Percentiles rank a stretch among this genome's conserved stretches.
These are phyloP conservation scores for Paragyromitra xinjiangensis DNA, from an alignment of 495 filamentous ascomycete genomes.

Conservation along the genomic window DNA sequence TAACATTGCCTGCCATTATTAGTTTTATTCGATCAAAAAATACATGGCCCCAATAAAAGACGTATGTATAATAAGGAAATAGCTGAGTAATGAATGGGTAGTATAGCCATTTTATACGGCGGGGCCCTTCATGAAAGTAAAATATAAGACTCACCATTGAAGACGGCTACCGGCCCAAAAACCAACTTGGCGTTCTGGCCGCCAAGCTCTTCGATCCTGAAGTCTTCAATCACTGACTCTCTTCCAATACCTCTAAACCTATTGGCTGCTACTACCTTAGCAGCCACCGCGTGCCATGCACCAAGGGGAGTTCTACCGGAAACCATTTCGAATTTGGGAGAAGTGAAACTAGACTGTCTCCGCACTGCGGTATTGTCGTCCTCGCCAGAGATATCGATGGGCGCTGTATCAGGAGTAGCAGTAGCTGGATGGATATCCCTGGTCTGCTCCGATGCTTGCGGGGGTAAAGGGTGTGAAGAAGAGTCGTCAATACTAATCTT, in stretches of 20 bases:
- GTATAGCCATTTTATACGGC: not conserved
- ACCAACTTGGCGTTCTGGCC: slow-evolving; percentile 50
- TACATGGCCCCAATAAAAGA: not conserved
- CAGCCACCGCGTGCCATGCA: slow-evolving; percentile 54
- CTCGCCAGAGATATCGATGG: not conserved
- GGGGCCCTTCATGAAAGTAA: not conserved
- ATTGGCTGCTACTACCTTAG: slow-evolving; percentile 56
- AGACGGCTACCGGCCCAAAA: slow-evolving; percentile 55
- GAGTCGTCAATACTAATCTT: not conserved
- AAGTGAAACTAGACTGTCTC: slow-evolving; percentile 45
- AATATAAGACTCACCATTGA: slow-evolving; percentile 51
- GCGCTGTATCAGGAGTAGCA: slow-evolving; percentile 17
- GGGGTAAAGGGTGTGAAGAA: not conserved
- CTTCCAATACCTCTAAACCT: slow-evolving; percentile 48
- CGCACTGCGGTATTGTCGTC: slow-evolving; percentile 2
- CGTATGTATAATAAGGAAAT: not conserved
- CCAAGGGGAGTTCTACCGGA: slow-evolving; percentile 51
- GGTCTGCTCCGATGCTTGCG: not conserved
- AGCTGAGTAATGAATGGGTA: not conserved
- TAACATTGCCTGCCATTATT: slow-evolving; percentile 47
- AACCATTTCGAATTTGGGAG: slow-evolving; percentile 51
- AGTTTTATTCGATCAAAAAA: slow-evolving; percentile 15
- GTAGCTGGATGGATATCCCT: slow-evolving; percentile 3
- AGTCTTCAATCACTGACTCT: slow-evolving; percentile 49
- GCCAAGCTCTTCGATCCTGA: slow-evolving; percentile 55